Evolutionary conservation across 2,329 filamentous ascomycete species (phyloP).

Genomic region (Herpomyces periplanetae): DNA sequence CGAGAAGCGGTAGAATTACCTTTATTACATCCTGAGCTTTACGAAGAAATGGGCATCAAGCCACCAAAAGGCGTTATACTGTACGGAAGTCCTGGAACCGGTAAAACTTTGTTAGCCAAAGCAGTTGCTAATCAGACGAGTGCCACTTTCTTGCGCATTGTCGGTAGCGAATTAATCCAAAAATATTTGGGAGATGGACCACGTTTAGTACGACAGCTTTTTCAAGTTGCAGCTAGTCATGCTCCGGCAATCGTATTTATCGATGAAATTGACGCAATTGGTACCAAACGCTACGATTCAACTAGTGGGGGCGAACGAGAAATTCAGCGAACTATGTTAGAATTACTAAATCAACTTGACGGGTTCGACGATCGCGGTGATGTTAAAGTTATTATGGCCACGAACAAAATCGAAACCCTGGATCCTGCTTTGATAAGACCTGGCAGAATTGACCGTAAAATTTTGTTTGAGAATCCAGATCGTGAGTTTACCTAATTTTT

Average conservation of each 20-base stretch:
- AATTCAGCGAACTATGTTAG: slow-evolving; percentile 91
- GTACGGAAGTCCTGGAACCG: slow-evolving; percentile 81
- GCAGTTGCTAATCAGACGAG: slow-evolving; percentile 97
- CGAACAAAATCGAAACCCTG: slow-evolving; percentile 95
- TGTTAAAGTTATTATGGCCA: slow-evolving; percentile 98
- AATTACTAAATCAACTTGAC: slow-evolving; percentile 86
- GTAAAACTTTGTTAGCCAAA: slow-evolving; percentile 81
- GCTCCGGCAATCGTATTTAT: slow-evolving; percentile 94
- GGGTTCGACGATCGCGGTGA: slow-evolving; percentile 95
- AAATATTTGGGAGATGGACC: slow-evolving; percentile 94
- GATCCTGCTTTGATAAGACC: slow-evolving; percentile 86
- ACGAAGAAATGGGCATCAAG: slow-evolving; percentile 99
- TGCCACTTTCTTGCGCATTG: slow-evolving; percentile 83
- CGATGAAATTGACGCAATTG: slow-evolving; percentile 93
- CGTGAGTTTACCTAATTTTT: slow-evolving; percentile 10
- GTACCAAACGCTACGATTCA: slow-evolving; percentile 91
- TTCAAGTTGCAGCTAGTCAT: slow-evolving; percentile 79
- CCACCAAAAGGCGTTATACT: slow-evolving; percentile 96
- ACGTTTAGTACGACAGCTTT: slow-evolving; percentile 70
- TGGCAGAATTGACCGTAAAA: slow-evolving; percentile 93
- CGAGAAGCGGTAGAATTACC: slow-evolving; percentile 85
- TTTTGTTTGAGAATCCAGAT: slow-evolving; percentile 32
- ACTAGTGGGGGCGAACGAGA: slow-evolving; percentile 88
- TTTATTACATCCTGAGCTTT: slow-evolving; percentile 70
- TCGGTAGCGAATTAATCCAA: slow-evolving; percentile 85